Percentiles rank a stretch among this genome's conserved stretches.
Evolutionary conservation across 2,329 filamentous ascomycete genomes (phyloP).

Genomic region (Aureobasidium sp.): DNA sequence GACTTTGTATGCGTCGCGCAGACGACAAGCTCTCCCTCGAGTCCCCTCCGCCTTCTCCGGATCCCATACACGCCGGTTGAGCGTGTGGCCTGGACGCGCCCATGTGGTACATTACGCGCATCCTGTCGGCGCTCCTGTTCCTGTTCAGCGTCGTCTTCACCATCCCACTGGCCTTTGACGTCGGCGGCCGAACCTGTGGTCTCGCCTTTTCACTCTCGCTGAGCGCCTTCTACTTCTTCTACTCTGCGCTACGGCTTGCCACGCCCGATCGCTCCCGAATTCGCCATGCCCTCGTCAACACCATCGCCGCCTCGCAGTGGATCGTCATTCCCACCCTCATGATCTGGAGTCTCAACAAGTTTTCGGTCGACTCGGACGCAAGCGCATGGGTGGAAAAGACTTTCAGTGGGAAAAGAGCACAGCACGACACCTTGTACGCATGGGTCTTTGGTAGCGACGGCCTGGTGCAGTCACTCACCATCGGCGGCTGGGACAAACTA

Average conservation of each 20-base stretch:
- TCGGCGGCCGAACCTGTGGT: constrained; percentile 87
- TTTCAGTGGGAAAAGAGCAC: constrained; percentile 55
- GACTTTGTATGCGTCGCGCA: background rate
- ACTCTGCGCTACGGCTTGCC: constrained; percentile 68
- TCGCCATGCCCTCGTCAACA: constrained; percentile 59
- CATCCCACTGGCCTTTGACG: constrained; percentile 95
- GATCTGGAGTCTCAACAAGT: constrained; percentile 93
- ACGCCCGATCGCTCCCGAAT: constrained; percentile 72
- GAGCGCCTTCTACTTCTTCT: constrained; percentile 82
- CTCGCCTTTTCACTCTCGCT: constrained; percentile 87
- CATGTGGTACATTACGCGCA: constrained; percentile 72
- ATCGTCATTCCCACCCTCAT: constrained; percentile 74
- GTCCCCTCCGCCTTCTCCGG: background rate
- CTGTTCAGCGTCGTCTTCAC: constrained; percentile 88
- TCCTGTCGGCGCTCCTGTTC: constrained; percentile 73
- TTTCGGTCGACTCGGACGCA: constrained; percentile 78
- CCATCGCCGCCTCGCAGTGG: constrained; percentile 74
- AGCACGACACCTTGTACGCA: constrained; percentile 60
- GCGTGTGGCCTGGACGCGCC: constrained; percentile 9
- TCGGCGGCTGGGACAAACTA: constrained; percentile 82
- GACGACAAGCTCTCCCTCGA: background rate
- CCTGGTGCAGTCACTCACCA: constrained; percentile 65
- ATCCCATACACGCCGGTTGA: constrained; percentile 8
- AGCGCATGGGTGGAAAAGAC: constrained; percentile 75
- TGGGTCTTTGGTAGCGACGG: constrained; percentile 87